Evolutionary conservation across 306 rosid species (phyloP).

Genomic region (Comarum palustre): DNA sequence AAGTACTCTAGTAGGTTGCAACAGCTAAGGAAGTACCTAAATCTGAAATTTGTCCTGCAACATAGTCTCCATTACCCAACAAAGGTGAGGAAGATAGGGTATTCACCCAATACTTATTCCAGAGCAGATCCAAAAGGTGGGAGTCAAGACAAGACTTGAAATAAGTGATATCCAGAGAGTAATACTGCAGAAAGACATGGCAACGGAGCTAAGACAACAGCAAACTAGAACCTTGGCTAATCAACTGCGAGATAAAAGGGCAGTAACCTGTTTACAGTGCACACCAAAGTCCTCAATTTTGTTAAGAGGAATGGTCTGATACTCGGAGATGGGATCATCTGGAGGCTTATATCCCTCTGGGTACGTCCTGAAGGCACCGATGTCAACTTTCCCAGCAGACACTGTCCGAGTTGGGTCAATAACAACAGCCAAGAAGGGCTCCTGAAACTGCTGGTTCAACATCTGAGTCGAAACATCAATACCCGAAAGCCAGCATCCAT

Average conservation of each 20-base stretch:
- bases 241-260: conserved; percentile 7
- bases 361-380: conserved; percentile 97
- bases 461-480: conserved; percentile 95
- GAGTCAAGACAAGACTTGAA: conserved; percentile 91
- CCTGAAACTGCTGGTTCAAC: conserved; percentile 88
- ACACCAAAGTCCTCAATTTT: conserved; percentile 98
- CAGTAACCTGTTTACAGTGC: conserved; percentile 85
- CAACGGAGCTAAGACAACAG: conserved; percentile 20
- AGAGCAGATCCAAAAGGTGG: conserved; percentile 87
- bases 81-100: conserved; percentile 91
- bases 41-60: conserved; percentile 94
- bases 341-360: conserved; percentile 94
- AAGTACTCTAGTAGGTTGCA: conserved; percentile 3
- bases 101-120: conserved; percentile 97
- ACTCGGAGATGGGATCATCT: conserved; percentile 90
- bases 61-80: conserved; percentile 90
- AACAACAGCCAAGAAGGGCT: conserved; percentile 91
- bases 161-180: conserved; percentile 87
- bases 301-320: conserved; percentile 89
- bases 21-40: conserved; percentile 51
- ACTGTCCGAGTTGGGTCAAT: conserved; percentile 93
- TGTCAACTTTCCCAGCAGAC: conserved; percentile 96
- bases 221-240: neutral
- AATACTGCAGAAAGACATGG: conserved; percentile 60
- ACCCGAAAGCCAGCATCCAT: conserved; percentile 98